phyloP scores from a whole-genome alignment of 1,284 basidiomycete genomes.

The Mycosarcoma maydis region DNA sequence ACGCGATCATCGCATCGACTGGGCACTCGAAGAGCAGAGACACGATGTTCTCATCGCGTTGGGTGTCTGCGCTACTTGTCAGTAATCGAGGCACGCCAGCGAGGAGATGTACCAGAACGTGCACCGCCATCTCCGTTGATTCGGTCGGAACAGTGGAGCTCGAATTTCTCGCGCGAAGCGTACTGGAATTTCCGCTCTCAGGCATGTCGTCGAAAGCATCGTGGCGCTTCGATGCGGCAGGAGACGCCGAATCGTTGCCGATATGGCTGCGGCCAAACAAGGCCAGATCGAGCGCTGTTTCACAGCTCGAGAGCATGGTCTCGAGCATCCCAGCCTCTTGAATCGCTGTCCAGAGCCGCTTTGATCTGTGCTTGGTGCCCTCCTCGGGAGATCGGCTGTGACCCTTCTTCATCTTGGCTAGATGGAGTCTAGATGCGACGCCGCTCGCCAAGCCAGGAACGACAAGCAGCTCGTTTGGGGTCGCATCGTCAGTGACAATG shows the following conservation, averaged over 20 bases:
- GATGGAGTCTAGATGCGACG: neutral
- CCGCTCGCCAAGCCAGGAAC: constrained; percentile 15
- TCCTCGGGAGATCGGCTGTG: neutral
- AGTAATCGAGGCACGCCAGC: constrained; percentile 19
- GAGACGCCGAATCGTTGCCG: neutral
- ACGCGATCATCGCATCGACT: constrained; percentile 2
- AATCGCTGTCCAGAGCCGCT: constrained; percentile 18
- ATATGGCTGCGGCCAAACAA: constrained; percentile 12
- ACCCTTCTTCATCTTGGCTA: too few species aligned
- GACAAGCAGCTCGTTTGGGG: constrained; percentile 1
- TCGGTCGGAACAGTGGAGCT: neutral
- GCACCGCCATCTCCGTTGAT: constrained; percentile 7
- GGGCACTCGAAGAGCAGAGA: constrained; percentile 26
- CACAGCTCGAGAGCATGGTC: constrained; percentile 11
- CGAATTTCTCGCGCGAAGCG: neutral
- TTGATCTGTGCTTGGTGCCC: neutral
- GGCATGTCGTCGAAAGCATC: constrained; percentile 31
- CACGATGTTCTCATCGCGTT: constrained; percentile 21
- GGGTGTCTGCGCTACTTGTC: constrained; percentile 5
- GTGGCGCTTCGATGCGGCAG: neutral
- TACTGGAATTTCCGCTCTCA: constrained; percentile 11
- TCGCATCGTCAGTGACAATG: too few species aligned
- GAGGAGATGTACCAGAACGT: constrained; percentile 10
- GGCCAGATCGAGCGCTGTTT: constrained; percentile 8
- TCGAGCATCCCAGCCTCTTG: constrained; percentile 18